Conservation (phyloP, 2,329 filamentous ascomycete species). For the Cladophialophora bantiana region DNA sequence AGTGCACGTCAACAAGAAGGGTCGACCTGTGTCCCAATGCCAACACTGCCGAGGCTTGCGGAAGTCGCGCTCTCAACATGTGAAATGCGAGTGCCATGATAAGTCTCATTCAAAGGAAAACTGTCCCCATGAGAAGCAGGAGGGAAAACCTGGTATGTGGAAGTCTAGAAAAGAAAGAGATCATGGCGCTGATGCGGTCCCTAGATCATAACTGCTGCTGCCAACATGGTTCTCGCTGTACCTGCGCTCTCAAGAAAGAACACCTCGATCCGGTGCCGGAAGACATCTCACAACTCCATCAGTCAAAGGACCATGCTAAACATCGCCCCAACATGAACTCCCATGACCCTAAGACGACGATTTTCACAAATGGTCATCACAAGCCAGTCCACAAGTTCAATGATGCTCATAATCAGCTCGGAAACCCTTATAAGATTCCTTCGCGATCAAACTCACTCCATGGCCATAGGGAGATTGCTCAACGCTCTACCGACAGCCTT, state of each 20-base stretch:
- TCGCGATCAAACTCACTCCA: conserved; percentile 59
- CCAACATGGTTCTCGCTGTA: conserved; percentile 65
- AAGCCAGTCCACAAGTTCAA: conserved; percentile 71
- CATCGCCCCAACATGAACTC: conserved; percentile 58
- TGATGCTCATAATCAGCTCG: conserved; percentile 66
- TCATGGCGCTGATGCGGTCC: conserved; percentile 5
- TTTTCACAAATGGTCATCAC: conserved; percentile 70
- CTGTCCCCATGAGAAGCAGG: conserved; percentile 45
- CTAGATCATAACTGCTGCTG: conserved; percentile 54
- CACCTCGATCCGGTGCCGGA: conserved; percentile 58
- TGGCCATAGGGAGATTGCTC: conserved; percentile 53
- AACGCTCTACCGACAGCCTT: conserved; percentile 61
- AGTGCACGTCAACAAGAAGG: conserved; percentile 96
- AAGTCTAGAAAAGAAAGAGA: too few relatives aligned
- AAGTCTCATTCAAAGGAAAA: conserved; percentile 62
- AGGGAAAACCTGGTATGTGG: conserved; percentile 45
- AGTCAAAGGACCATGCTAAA: conserved; percentile 58
- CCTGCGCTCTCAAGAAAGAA: conserved; percentile 67
- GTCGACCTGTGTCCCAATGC: conserved; percentile 96
- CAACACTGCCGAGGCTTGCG: conserved; percentile 94
- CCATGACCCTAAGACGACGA: conserved; percentile 65
- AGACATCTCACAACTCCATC: conserved; percentile 43
- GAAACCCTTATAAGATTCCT: conserved; percentile 68
- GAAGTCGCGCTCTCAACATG: conserved; percentile 92
- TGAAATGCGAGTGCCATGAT: conserved; percentile 96